These are phyloP conservation scores for Aspergillus leporis DNA, from an alignment of 495 filamentous ascomycete species.

Conservation along the genomic window DNA sequence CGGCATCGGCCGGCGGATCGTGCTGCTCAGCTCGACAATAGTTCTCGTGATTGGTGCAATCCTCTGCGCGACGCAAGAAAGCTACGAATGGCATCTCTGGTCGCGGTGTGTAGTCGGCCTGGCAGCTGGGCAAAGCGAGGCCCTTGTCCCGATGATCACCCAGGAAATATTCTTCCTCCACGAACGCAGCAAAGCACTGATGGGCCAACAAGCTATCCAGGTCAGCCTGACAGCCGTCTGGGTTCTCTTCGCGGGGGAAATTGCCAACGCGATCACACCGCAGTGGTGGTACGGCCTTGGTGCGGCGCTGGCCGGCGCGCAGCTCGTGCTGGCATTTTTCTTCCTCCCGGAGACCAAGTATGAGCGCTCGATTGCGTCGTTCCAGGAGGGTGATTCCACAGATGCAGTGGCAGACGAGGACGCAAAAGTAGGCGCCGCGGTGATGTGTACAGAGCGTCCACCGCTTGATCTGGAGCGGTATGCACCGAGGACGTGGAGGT, in stretches of 20 bases:
- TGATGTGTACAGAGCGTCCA: no score
- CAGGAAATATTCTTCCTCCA: conserved; percentile 42
- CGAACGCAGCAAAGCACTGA: conserved; percentile 35
- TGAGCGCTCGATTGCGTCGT: conserved; percentile 22
- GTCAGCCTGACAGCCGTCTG: conserved; percentile 28
- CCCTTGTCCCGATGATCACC: conserved; percentile 41
- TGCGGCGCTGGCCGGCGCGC: conserved; percentile 24
- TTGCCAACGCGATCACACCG: conserved; percentile 36
- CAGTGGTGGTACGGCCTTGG: conserved; percentile 41
- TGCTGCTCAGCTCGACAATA: conserved; percentile 34
- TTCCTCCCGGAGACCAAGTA: conserved; percentile 70
- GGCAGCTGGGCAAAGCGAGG: conserved; percentile 35
- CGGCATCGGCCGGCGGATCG: conserved; percentile 38
- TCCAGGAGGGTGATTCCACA: conserved; percentile 17
- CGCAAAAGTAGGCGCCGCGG: no score
- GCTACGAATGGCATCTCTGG: conserved; percentile 31
- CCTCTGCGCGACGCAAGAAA: conserved; percentile 21
- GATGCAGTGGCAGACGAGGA: not conserved
- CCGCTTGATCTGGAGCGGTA: no score
- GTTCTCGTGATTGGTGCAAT: no score
- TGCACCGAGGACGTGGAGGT: conserved; percentile 25
- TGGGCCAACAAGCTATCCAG: conserved; percentile 34
- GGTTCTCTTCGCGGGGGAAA: conserved; percentile 35
- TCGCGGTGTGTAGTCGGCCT: conserved; percentile 32
- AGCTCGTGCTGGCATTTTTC: conserved; percentile 60